Evolutionary conservation across 129 eudicot species (phyloP).

Genomic region (Tanacetum coccineum): DNA sequence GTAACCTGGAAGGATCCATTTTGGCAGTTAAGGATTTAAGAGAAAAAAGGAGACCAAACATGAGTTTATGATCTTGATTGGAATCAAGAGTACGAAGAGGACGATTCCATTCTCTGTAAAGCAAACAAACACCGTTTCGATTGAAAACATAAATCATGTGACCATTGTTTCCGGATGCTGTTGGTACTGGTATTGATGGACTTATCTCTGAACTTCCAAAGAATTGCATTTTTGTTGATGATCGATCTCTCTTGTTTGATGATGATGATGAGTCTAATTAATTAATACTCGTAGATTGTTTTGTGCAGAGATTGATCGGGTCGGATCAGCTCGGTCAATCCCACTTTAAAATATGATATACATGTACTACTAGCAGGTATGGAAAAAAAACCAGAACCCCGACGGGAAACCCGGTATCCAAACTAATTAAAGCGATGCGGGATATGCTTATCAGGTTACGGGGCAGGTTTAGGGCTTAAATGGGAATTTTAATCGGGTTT

Average conservation of each 20-base stretch:
- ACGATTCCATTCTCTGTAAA: conserved; percentile 97
- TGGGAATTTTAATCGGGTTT: too few species aligned
- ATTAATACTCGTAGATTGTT: too few species aligned
- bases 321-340: too few species aligned
- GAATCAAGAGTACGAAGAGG: conserved; percentile 77
- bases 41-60: conserved; percentile 89
- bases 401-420: too few species aligned
- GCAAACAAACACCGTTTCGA: conserved; percentile 84
- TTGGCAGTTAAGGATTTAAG: conserved; percentile 92
- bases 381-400: too few species aligned
- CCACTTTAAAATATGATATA: too few species aligned
- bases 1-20: conserved; percentile 94
- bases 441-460: too few species aligned
- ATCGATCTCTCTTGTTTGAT: conserved; percentile 5
- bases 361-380: too few species aligned
- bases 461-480: too few species aligned
- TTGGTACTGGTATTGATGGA: conserved; percentile 83
- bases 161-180: conserved; percentile 85
- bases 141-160: conserved; percentile 90
- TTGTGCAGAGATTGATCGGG: too few species aligned
- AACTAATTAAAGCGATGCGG: too few species aligned
- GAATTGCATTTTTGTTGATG: conserved; percentile 48
- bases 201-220: conserved; percentile 89
- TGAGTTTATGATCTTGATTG: conserved; percentile 93
- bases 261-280: neutral